A percentile compares a stretch with the other conserved stretches of the same genome.
These are phyloP conservation scores for Aspergillus tamarii DNA, from an alignment of 2,329 filamentous ascomycete genomes.

Conservation along the genomic window DNA sequence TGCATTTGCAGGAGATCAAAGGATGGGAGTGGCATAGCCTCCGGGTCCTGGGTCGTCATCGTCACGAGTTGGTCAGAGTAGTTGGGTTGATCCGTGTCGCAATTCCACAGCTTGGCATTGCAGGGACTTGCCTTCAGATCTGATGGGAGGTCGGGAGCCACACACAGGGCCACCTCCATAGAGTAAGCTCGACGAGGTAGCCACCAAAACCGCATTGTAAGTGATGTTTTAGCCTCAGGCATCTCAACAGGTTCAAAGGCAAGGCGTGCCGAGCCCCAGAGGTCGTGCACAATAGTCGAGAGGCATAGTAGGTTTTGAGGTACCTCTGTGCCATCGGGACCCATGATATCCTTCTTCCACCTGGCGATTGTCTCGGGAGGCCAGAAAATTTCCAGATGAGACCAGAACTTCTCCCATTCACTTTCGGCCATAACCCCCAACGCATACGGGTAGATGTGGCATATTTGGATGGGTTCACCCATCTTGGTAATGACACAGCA, in stretches of 20 bases:
- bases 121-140: not conserved
- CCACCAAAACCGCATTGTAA: conserved; percentile 9
- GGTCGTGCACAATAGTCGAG: not conserved
- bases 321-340: not conserved
- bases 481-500: not conserved
- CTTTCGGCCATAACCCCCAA: not conserved
- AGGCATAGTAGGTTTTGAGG: not conserved
- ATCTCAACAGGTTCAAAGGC: conserved; percentile 7
- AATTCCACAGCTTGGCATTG: conserved; percentile 1
- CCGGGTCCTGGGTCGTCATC: conserved; percentile 7
- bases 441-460: not conserved
- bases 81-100: not conserved
- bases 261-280: conserved; percentile 7
- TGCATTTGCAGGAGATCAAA: not conserved
- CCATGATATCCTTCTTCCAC: not conserved
- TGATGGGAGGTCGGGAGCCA: not conserved
- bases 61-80: conserved; percentile 1
- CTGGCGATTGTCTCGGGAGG: not conserved
- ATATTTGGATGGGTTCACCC: not conserved
- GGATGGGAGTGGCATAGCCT: conserved; percentile 2
- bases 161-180: not conserved
- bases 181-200: not conserved
- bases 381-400: not conserved
- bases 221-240: not conserved
- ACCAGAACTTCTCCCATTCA: not conserved